Evolutionary conservation across 2,329 filamentous ascomycete genomes (phyloP), one percentile per base, ranked within the genome.

Genomic region (Clarireedia paspali): DNA sequence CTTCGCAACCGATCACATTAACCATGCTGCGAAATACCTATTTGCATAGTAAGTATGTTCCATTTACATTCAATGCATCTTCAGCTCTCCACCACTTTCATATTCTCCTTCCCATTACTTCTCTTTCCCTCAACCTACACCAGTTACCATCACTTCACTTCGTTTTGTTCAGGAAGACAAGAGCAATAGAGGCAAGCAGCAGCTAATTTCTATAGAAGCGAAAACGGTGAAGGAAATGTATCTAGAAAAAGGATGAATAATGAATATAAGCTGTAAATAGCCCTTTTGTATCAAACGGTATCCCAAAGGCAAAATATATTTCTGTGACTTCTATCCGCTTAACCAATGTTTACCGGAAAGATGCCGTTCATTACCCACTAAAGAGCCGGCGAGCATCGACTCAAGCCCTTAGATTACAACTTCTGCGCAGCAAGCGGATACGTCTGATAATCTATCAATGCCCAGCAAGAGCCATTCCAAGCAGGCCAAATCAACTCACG

Each of bases 1-100:
- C 15, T 99, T 99, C 70, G 82, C 87, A 45, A 86, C 89, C 34
- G 58, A 59, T 47, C 55, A 57, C 15, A 48, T 57, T 23, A 52
- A 57, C 20, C 55, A 57, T 53, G 55, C 55, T 40, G 55, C 55
- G 2, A 57, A 48, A 48, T 57, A 57, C 36, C 27, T 57, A 57
- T 53, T 57, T 34, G 55, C 55, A 53, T 57, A 57, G 55, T 57
- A 57, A 27, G 55, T 56, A 34, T 34, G 10, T 47, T 47, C 6
- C 45, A 1, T 27, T 47, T 27, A 24, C 12, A 20, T 12, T 14
- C 44, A 20, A 6, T 46, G 20, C 20, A 47, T 47, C 14, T 20
- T n/a, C 7, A 10, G 6, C 14, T 40, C 17, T 14, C 14, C 15
- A 40, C 6, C 12, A 6, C 4, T 14, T 40, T 40, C 17, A 2